phyloP scores from a whole-genome alignment of 2,329 filamentous ascomycete species.

The Ophiostoma novo-ulmi region DNA sequence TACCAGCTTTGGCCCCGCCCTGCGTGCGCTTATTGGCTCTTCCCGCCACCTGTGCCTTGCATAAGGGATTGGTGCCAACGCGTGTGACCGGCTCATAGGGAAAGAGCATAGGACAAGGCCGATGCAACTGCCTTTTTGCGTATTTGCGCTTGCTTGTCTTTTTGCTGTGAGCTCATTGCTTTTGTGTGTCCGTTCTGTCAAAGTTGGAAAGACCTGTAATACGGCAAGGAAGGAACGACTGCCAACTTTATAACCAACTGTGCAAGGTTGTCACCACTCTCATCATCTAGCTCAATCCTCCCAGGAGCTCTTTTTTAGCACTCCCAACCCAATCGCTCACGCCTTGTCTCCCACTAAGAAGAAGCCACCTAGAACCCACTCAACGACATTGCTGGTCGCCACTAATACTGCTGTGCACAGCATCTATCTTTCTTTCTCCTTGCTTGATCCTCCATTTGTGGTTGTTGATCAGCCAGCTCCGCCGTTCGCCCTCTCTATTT shows the following conservation, averaged over 20 bases:
- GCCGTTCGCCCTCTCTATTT: background rate
- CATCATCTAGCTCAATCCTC: background rate
- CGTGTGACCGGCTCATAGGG: background rate
- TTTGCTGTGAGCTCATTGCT: background rate
- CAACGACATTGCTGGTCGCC: constrained; percentile 7
- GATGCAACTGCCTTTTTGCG: constrained; percentile 3
- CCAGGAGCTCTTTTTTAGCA: background rate
- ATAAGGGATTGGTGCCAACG: constrained; percentile 22
- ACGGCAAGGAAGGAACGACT: background rate
- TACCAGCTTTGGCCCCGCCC: constrained; percentile 22
- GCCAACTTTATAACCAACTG: background rate
- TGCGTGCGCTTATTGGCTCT: constrained; percentile 23
- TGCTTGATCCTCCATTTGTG: constrained; percentile 2
- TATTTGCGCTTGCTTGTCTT: background rate
- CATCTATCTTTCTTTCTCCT: background rate
- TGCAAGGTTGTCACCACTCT: background rate
- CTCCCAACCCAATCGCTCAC: background rate
- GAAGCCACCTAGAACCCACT: background rate
- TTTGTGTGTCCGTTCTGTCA: background rate
- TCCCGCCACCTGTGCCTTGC: constrained; percentile 27
- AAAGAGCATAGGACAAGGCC: constrained; percentile 10
- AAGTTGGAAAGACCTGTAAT: background rate
- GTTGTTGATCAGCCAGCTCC: background rate
- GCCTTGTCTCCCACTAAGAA: background rate
- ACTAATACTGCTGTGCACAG: background rate